Base-by-base conservation (phyloP, 768 basidiomycete species). In the Roridomyces roridus region DNA sequence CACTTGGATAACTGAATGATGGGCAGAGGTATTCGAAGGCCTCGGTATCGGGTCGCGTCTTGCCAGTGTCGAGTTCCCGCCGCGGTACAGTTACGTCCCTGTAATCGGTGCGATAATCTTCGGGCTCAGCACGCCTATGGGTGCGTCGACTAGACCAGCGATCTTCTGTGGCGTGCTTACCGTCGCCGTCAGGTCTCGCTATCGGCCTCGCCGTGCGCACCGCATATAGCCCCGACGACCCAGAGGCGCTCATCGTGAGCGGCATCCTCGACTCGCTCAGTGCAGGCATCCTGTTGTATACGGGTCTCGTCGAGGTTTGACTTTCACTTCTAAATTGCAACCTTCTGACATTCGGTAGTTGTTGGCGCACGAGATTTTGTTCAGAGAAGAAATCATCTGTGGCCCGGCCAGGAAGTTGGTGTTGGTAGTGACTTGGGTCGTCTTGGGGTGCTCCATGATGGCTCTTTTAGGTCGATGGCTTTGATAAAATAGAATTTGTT, bases 1-100 rank as follows among this genome's bases (percentile, higher is more conserved):
- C 10, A 40, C 57, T n/a, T n/a, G 52, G 28, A 12, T 41, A 17
- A 18, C 20, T 23, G n/a, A 9, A 24, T 36, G 36, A 6, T n/a
- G n/a, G n/a, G n/a, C 66, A 94, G 92, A 96, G 81, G 88, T 84
- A 37, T 98, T 98, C 67, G 96, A 98, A 71, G 96, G 95, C 17
- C 82, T 98, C 37, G 96, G 94, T 69, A 78, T 98, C 23, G 96
- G 96, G 8, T 87, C 94, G 0, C 90, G 96, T 9, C 78, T 98
- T 11, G 92, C 96, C 3, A 85, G 79, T 69, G 80, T 97, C 67
- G 72, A 75, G 15, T 74, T 94, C 3, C 80, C 90, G 0, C 55
- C 67, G 3, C 69, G 72, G 52, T 89, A 85, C 65, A 20, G 12
- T 11, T 86, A 75, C 70, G 67, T 90, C 1, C 89, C 91, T 4